Percentiles rank a stretch among this genome's conserved stretches.
Evolutionary conservation across 2,329 filamentous ascomycete genomes (phyloP).

Genomic region (Sporothrix protearum): DNA sequence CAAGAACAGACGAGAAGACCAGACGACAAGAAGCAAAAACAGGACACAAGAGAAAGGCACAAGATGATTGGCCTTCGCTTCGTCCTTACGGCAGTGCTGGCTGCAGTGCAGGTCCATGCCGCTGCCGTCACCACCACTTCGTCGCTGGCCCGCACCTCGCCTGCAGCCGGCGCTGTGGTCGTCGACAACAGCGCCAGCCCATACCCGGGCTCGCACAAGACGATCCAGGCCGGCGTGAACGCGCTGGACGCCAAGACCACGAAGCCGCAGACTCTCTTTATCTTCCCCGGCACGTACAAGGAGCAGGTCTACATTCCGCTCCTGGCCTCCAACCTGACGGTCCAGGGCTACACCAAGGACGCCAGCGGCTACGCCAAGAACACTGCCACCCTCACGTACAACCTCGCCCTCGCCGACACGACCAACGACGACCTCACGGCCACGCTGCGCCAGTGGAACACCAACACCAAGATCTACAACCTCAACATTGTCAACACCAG

Average conservation of each 20-base stretch:
- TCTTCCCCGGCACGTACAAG: not conserved
- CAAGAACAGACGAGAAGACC: too few relatives aligned
- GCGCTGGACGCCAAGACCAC: not conserved
- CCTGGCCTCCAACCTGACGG: not conserved
- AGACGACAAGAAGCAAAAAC: too few relatives aligned
- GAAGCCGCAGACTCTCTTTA: not conserved
- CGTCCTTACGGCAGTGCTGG: too few relatives aligned
- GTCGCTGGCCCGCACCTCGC: not conserved
- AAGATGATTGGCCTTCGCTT: too few relatives aligned
- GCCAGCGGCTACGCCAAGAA: not conserved
- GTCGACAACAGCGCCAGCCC: not conserved
- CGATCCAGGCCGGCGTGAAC: not conserved
- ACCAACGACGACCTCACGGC: not conserved
- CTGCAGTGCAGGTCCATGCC: too few relatives aligned
- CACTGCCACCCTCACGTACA: not conserved
- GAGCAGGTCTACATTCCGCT: not conserved
- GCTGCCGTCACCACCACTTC: too few relatives aligned
- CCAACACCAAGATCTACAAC: conserved; percentile 9
- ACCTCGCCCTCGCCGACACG: not conserved
- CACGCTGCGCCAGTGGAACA: not conserved
- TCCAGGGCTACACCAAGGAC: not conserved
- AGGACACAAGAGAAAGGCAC: too few relatives aligned
- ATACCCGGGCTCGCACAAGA: not conserved
- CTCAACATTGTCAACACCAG: not conserved
- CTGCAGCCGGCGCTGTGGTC: not conserved